phyloP scores from a whole-genome alignment of 2,329 filamentous ascomycete genomes.

The Verticillium tricorpus region DNA sequence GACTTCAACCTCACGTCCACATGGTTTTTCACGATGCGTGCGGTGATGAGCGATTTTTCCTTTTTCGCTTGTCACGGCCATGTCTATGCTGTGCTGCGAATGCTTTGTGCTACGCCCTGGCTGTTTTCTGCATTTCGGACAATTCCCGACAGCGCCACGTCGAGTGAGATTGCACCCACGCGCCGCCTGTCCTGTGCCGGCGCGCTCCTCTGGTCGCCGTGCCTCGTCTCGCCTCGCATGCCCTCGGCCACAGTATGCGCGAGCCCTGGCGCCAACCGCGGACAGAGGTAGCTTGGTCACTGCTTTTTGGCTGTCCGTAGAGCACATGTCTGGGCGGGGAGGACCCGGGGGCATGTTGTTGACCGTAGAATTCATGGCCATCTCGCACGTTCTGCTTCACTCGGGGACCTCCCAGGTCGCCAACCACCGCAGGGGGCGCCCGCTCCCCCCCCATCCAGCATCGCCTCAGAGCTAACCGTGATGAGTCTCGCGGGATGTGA shows the following conservation, averaged over 20 bases:
- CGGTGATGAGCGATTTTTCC: conserved; percentile 13
- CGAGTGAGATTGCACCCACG: neutral
- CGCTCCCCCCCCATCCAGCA: neutral
- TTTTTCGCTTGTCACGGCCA: neutral
- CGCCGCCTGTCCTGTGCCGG: neutral
- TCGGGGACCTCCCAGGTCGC: neutral
- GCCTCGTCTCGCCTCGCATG: neutral
- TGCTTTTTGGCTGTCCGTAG: neutral
- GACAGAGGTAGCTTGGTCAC: neutral
- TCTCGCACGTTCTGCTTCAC: neutral
- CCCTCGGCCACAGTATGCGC: conserved; percentile 1
- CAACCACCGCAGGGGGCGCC: neutral
- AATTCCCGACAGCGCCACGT: neutral
- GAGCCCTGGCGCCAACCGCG: neutral
- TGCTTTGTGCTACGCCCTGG: neutral
- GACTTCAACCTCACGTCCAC: conserved; percentile 11
- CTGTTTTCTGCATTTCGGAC: neutral
- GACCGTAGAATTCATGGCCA: neutral
- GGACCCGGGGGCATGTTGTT: neutral
- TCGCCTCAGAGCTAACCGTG: neutral
- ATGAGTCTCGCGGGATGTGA: neutral
- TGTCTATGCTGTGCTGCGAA: neutral
- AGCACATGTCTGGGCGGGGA: neutral
- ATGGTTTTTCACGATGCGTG: neutral
- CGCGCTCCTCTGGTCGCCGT: neutral